phyloP scores from a whole-genome alignment of 2,329 filamentous ascomycete species.

The Alternaria conjuncta region DNA sequence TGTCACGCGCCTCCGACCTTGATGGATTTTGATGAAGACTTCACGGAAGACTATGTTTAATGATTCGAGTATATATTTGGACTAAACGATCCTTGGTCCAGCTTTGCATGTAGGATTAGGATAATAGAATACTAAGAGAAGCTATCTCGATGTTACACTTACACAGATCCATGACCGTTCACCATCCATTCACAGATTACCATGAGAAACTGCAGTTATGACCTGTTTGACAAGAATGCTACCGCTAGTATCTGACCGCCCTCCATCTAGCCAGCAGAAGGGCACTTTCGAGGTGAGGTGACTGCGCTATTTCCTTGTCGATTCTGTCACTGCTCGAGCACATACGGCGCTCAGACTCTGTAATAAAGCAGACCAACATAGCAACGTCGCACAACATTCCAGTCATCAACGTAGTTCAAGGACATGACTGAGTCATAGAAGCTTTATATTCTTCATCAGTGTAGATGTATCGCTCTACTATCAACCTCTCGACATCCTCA shows the following conservation, averaged over 20 bases:
- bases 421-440: not conserved
- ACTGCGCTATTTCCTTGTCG: no score
- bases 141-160: not conserved
- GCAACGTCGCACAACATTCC: not conserved
- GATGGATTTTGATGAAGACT: not conserved
- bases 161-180: not conserved
- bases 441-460: not conserved
- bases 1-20: not conserved
- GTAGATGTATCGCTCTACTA: not conserved
- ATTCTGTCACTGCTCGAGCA: not conserved
- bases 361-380: not conserved
- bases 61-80: conserved; percentile 3
- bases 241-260: no score
- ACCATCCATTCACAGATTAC: no score
- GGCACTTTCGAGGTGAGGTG: no score
- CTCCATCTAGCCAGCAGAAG: rapidly evolving
- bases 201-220: no score
- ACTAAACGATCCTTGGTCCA: not conserved
- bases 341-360: not conserved
- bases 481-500: not conserved
- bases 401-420: not conserved
- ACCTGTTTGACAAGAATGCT: no score
- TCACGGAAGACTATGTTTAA: not conserved
- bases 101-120: not conserved
- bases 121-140: not conserved